Conservation (phyloP, 805 yeast genomes). For the Barnettozyma vustinii region DNA sequence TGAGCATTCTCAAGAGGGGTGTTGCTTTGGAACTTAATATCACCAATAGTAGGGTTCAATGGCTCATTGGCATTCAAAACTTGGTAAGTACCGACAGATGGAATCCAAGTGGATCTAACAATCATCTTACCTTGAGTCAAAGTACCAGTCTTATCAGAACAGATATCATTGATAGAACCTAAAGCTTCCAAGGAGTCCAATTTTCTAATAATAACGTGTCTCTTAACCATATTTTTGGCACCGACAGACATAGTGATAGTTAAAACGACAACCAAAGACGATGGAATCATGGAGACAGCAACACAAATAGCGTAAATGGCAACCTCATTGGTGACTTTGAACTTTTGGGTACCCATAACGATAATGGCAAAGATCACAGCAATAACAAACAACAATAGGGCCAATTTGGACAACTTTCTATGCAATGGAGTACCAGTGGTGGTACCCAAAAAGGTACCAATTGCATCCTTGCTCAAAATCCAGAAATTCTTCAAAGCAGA, state of each 20-base stretch:
- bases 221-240: slow-evolving; percentile 61
- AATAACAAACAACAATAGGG: slow-evolving; percentile 61
- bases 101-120: slow-evolving; percentile 65
- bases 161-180: slow-evolving; percentile 74
- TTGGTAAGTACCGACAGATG: slow-evolving; percentile 51
- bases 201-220: slow-evolving; percentile 69
- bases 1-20: slow-evolving; percentile 21
- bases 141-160: slow-evolving; percentile 83
- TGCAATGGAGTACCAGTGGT: slow-evolving; percentile 80
- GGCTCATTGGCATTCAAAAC: slow-evolving; percentile 55
- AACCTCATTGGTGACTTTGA: slow-evolving; percentile 70
- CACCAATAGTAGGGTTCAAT: slow-evolving; percentile 58
- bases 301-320: slow-evolving; percentile 89
- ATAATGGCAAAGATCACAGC: slow-evolving; percentile 86
- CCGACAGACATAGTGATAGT: slow-evolving; percentile 87
- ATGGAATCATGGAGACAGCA: slow-evolving; percentile 73
- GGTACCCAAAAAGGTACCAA: slow-evolving; percentile 70
- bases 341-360: slow-evolving; percentile 79
- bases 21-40: slow-evolving; percentile 19
- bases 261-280: slow-evolving; percentile 71
- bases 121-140: slow-evolving; percentile 78
- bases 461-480: slow-evolving; percentile 43
- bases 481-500: slow-evolving; percentile 33
- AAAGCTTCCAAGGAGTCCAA: slow-evolving; percentile 73
- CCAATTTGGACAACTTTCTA: slow-evolving; percentile 68